Conservation (phyloP, 2,329 filamentous ascomycete species). For the Ophiostoma pallidulum region DNA sequence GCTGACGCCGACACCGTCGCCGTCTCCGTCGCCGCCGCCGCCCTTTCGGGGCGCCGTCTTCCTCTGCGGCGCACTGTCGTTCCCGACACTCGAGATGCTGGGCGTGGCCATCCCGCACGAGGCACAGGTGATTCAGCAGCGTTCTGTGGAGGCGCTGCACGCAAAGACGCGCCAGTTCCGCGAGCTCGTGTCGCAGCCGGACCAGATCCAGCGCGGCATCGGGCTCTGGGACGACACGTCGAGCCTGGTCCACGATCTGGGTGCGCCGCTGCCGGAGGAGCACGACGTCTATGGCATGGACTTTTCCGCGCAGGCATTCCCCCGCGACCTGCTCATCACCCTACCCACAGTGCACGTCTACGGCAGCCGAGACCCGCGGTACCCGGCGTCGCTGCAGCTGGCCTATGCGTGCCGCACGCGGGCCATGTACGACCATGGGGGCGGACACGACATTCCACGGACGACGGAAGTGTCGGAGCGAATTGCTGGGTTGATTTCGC, state of each 20-base stretch:
- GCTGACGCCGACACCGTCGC: conserved; percentile 7
- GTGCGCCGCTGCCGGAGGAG: conserved; percentile 19
- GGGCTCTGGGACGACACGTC: conserved; percentile 27
- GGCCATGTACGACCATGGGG: conserved; percentile 27
- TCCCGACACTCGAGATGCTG: conserved; percentile 27
- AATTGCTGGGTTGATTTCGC: conserved; percentile 24
- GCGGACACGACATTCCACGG: conserved; percentile 31
- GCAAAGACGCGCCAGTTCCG: conserved; percentile 20
- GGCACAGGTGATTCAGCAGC: conserved; percentile 24
- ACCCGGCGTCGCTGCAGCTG: conserved; percentile 27
- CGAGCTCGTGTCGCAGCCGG: conserved; percentile 19
- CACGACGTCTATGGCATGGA: conserved; percentile 27
- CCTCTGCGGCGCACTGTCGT: conserved; percentile 30
- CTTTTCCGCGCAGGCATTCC: conserved; percentile 24
- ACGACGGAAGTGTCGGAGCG: conserved; percentile 24
- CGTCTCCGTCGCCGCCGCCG: conserved; percentile 16
- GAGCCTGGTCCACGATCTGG: conserved; percentile 24
- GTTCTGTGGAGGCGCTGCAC: conserved; percentile 21
- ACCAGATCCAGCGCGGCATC: conserved; percentile 21
- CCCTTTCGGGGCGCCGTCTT: conserved; percentile 32
- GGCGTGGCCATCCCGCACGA: conserved; percentile 24
- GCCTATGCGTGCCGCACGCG: conserved; percentile 26
- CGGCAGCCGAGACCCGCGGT: conserved; percentile 28
- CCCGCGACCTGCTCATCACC: conserved; percentile 22
- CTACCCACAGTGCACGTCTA: conserved; percentile 30